Evolutionary conservation across 176 grass and related monocot genomes (phyloP).

Genomic region (Aegilops longissima): DNA sequence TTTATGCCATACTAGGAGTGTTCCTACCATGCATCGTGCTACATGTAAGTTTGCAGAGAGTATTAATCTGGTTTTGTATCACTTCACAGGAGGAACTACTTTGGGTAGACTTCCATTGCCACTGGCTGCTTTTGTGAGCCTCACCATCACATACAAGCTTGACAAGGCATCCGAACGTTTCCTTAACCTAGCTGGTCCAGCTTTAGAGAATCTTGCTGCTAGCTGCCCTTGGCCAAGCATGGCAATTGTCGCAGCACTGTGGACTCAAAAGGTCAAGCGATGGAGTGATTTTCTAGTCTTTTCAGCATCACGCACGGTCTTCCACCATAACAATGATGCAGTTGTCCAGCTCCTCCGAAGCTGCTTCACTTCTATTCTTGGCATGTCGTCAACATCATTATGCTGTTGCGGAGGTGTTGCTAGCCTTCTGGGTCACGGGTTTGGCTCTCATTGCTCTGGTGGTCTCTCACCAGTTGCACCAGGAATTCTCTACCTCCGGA

Average conservation of each 20-base stretch:
- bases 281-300: constrained; percentile 92
- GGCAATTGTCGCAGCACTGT: constrained; percentile 89
- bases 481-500: constrained; percentile 88
- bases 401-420: constrained; percentile 69
- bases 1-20: not conserved
- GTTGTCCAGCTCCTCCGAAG: constrained; percentile 86
- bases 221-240: constrained; percentile 99
- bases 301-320: constrained; percentile 91
- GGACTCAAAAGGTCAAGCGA: constrained; percentile 95
- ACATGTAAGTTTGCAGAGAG: constrained; percentile 13
- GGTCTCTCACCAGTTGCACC: constrained; percentile 90
- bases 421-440: constrained; percentile 91
- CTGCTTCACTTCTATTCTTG: constrained; percentile 74
- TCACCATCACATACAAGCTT: constrained; percentile 97
- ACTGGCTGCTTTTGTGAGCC: constrained; percentile 91
- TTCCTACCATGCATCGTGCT: not conserved
- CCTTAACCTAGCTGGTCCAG: constrained; percentile 93
- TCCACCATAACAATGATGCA: constrained; percentile 90
- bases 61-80: constrained; percentile 37
- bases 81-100: constrained; percentile 79
- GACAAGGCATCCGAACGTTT: constrained; percentile 94
- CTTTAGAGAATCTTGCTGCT: constrained; percentile 89
- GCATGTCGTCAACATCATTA: constrained; percentile 56
- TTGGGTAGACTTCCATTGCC: constrained; percentile 82
- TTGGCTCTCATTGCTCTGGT: constrained; percentile 81